phyloP scores from a whole-genome alignment of 2,329 filamentous ascomycete genomes.

The Fusarium nelsonii region DNA sequence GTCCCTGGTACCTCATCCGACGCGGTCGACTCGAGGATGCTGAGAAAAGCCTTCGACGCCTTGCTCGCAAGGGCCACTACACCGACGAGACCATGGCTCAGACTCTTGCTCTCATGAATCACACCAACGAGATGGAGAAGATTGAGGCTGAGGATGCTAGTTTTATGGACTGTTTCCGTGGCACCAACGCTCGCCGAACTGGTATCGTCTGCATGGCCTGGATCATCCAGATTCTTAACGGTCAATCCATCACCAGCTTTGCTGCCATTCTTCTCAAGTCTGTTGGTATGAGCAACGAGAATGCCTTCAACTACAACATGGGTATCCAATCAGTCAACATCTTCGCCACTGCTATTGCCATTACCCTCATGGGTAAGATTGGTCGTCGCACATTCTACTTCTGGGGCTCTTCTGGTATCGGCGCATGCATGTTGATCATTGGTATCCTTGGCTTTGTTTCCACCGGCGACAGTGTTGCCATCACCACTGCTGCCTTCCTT shows the following conservation, averaged over 20 bases:
- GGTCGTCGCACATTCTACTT: slow-evolving; percentile 58
- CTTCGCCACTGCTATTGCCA: slow-evolving; percentile 56
- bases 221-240: slow-evolving; percentile 52
- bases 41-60: slow-evolving; percentile 54
- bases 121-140: slow-evolving; percentile 57
- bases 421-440: slow-evolving; percentile 56
- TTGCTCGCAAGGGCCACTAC: slow-evolving; percentile 54
- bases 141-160: slow-evolving; percentile 59
- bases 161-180: slow-evolving; percentile 64
- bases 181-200: slow-evolving; percentile 56
- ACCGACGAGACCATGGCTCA: slow-evolving; percentile 56
- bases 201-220: slow-evolving; percentile 54
- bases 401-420: slow-evolving; percentile 56
- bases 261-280: slow-evolving; percentile 65
- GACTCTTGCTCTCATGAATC: slow-evolving; percentile 57
- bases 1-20: slow-evolving; percentile 63
- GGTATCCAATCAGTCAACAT: slow-evolving; percentile 62
- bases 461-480: slow-evolving; percentile 36
- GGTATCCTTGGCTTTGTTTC: slow-evolving; percentile 56
- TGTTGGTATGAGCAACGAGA: slow-evolving; percentile 58
- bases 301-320: slow-evolving; percentile 62
- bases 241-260: slow-evolving; percentile 65
- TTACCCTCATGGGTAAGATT: slow-evolving; percentile 53
- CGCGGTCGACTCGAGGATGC: slow-evolving; percentile 55
- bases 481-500: slow-evolving; percentile 44